Base-by-base conservation (phyloP, 441 rosid species). In the Gossypium schwendimanii region DNA sequence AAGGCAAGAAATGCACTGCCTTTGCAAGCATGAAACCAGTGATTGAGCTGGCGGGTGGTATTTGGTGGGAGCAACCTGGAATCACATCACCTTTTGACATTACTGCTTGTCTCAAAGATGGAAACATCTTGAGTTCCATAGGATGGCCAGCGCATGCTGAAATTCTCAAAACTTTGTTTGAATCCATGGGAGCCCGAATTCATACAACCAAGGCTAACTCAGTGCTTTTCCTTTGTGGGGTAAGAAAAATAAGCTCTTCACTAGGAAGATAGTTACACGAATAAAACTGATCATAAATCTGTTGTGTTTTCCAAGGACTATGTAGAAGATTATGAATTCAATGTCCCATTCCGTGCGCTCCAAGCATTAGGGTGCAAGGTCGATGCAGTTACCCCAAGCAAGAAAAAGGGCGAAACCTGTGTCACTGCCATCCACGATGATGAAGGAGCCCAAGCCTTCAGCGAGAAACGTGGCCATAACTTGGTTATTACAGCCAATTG, bases 11-110 rank as follows among this genome's bases (percentile, higher is more conserved):
- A 24, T 84, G 87, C 77, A 83, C 90, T 44, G 87, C 87, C 5
- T 87, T 83, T 58, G 69, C 73, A 4, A 87, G 86, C 79, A 67
- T 87, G 74, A 87, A 81, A 73, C 78, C 84, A 10, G 41, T 84
- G 45, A 80, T 87, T 7, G 83, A 83, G 65, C 24, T 81, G 2
- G 83, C 84, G 2, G 87, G 88, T 4, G 90, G 86, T 28, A 47
- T 12, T 62, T 83, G 90, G 88, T 84, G 88, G 85, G 88, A 84
- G 28, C 90, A 83, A 73, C 75, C 79, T 6, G 90, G 88, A 58
- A 63, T 81, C 6, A 18, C 78, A 68, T 83, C 81, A 7, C 70
- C 76, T 64, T 60, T 77, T 1, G 90, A 84, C 18, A 81, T 87
- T 65, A 81, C 82, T 23, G 82, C 77, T 18, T 84, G 90, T 72